Percentiles rank a stretch among this genome's conserved stretches.
Conservation (phyloP, 2,329 filamentous ascomycete genomes). For the Clonostachys rosea region DNA sequence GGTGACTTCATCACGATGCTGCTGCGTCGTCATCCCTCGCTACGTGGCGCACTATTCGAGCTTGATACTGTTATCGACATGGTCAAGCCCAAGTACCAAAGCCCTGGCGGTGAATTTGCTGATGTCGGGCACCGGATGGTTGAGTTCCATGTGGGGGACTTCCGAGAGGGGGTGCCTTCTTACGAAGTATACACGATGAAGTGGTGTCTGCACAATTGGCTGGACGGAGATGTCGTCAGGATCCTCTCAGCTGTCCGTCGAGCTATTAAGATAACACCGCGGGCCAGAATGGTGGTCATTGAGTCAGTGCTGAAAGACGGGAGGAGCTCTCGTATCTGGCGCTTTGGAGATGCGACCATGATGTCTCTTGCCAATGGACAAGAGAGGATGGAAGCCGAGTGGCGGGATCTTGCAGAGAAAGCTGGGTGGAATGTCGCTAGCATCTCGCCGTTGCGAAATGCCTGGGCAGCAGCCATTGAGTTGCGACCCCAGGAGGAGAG, state of each 20-base stretch:
- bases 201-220: slow-evolving; percentile 36
- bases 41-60: slow-evolving; percentile 29
- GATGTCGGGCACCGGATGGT: slow-evolving; percentile 27
- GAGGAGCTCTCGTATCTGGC: slow-evolving; percentile 16
- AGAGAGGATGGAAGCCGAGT: slow-evolving; percentile 21
- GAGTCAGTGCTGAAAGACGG: slow-evolving; percentile 27
- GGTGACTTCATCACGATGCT: slow-evolving; percentile 27
- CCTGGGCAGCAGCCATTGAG: slow-evolving; percentile 14
- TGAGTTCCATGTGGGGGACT: slow-evolving; percentile 34
- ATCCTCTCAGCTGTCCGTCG: slow-evolving; percentile 20
- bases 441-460: slow-evolving; percentile 10
- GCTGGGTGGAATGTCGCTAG: slow-evolving; percentile 19
- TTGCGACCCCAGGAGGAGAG: neutral
- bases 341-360: slow-evolving; percentile 35
- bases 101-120: slow-evolving; percentile 16
- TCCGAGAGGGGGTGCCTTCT: slow-evolving; percentile 22
- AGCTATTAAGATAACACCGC: slow-evolving; percentile 14
- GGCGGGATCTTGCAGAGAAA: slow-evolving; percentile 16
- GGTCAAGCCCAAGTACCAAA: slow-evolving; percentile 13
- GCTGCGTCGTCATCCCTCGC: slow-evolving; percentile 16
- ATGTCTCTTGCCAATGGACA: slow-evolving; percentile 24
- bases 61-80: slow-evolving; percentile 23
- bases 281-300: slow-evolving; percentile 25
- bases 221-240: slow-evolving; percentile 17
- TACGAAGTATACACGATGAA: slow-evolving; percentile 25